Conservation (phyloP, 2,329 filamentous ascomycete genomes). For the Nemania sp. region DNA sequence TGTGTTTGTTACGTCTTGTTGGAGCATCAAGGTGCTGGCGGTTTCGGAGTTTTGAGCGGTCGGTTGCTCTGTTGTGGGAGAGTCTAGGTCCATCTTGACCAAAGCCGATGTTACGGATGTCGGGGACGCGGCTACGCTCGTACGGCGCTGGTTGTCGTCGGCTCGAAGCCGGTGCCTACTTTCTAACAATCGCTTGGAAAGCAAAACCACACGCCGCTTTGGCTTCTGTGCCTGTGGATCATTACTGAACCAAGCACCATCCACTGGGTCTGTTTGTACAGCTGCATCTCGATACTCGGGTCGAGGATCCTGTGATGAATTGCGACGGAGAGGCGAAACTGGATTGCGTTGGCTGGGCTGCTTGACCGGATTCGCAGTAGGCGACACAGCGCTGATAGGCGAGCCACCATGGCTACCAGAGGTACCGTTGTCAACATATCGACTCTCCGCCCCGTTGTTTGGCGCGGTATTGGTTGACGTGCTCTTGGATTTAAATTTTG, state of each 20-base stretch:
- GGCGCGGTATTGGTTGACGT: conserved; percentile 23
- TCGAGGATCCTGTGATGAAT: conserved; percentile 44
- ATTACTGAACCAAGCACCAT: conserved; percentile 56
- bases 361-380: conserved; percentile 38
- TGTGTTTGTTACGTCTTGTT: not conserved
- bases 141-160: conserved; percentile 45
- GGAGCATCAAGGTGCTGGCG: conserved; percentile 2
- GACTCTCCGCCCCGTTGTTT: conserved; percentile 44
- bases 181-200: conserved; percentile 57
- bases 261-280: conserved; percentile 59
- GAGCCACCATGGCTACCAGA: conserved; percentile 58
- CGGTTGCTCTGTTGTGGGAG: conserved; percentile 39
- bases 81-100: conserved; percentile 47
- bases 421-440: conserved; percentile 58
- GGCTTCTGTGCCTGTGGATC: conserved; percentile 42
- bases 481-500: conserved; percentile 45
- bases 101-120: conserved; percentile 37
- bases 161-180: conserved; percentile 49
- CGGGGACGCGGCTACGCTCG: conserved; percentile 34
- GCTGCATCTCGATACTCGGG: conserved; percentile 54
- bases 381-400: conserved; percentile 49
- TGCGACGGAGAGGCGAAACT: conserved; percentile 40
- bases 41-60: conserved; percentile 18
- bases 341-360: conserved; percentile 38
- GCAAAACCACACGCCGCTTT: conserved; percentile 54